These are phyloP conservation scores for Ascochyta koolunga DNA, from an alignment of 2,329 filamentous ascomycete species.

Conservation along the genomic window DNA sequence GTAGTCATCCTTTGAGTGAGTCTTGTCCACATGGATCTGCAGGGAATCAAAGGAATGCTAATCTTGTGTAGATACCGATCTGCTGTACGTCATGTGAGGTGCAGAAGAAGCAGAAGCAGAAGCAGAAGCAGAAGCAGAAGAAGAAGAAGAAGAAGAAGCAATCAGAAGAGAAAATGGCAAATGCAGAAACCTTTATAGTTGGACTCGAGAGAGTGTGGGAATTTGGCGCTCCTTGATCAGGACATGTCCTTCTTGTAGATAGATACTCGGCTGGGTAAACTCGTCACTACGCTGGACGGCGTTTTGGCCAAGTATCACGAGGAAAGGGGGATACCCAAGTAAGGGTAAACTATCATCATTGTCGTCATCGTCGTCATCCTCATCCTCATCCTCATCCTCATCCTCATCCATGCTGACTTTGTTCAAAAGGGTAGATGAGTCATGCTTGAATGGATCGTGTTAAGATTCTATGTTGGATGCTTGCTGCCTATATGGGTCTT, in stretches of 20 bases:
- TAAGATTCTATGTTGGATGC: constrained; percentile 3
- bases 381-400: neutral
- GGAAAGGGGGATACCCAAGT: no score
- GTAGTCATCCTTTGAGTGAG: constrained; percentile 92
- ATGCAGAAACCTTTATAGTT: no score
- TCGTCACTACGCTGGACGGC: no score
- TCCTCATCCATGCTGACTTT: neutral
- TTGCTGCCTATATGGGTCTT: constrained; percentile 11
- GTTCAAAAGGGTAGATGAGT: neutral
- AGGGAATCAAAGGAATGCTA: neutral
- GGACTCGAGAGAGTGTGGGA: no score
- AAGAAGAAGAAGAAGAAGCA: no score
- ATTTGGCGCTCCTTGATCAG: no score
- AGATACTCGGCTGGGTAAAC: no score
- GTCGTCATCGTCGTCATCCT: no score
- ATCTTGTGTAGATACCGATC: constrained; percentile 21
- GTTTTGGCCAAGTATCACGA: no score
- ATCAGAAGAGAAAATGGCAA: no score
- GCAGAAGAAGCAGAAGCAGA: neutral
- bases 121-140: neutral
- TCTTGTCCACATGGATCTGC: neutral
- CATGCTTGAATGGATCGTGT: neutral
- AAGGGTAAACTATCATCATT: no score
- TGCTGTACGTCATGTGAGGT: constrained; percentile 26
- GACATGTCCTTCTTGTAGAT: no score